A percentile compares a stretch with the other conserved stretches of the same genome.
These are phyloP conservation scores for Eragrostis curvula DNA, from an alignment of 176 grass and related monocot genomes.

Conservation along the genomic window DNA sequence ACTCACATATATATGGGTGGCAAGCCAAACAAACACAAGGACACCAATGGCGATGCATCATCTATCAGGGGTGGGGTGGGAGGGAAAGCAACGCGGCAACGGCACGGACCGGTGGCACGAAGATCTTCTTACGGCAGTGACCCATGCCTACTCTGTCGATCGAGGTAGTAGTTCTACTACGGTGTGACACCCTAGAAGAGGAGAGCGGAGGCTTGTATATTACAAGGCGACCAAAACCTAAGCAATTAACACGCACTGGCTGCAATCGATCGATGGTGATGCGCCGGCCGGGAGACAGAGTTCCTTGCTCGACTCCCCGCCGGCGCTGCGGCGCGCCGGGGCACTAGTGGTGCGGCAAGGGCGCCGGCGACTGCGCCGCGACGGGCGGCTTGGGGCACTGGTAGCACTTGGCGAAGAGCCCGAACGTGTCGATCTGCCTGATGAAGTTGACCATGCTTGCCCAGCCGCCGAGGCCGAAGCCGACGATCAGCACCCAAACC, in stretches of 20 bases:
- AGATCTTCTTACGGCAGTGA: slow-evolving; percentile 28
- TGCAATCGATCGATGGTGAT: neutral
- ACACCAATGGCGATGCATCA: slow-evolving; percentile 21
- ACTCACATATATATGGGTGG: slow-evolving; percentile 40
- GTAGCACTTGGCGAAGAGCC: slow-evolving; percentile 92
- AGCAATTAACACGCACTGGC: slow-evolving; percentile 42
- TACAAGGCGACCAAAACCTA: slow-evolving; percentile 74
- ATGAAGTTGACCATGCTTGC: slow-evolving; percentile 85
- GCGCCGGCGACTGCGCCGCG: slow-evolving; percentile 21
- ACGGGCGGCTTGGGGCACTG: slow-evolving; percentile 69
- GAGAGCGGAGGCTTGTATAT: slow-evolving; percentile 47
- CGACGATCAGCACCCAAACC: slow-evolving; percentile 83
- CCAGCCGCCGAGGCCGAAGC: slow-evolving; percentile 89
- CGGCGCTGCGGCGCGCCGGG: neutral
- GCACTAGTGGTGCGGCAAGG: slow-evolving; percentile 51
- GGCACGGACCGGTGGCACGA: slow-evolving; percentile 14
- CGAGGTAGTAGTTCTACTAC: slow-evolving; percentile 35
- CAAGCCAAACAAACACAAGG: slow-evolving; percentile 61
- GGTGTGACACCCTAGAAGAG: slow-evolving; percentile 37
- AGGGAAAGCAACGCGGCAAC: slow-evolving; percentile 33
- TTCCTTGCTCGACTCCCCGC: neutral
- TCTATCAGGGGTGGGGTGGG: neutral
- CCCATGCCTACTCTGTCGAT: slow-evolving; percentile 25
- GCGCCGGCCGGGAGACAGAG: neutral
- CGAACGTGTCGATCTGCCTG: slow-evolving; percentile 83